A percentile compares a stretch with the other conserved stretches of the same genome.
Evolutionary conservation across 2,329 filamentous ascomycete genomes (phyloP).

Genomic region (Boeremia exigua): DNA sequence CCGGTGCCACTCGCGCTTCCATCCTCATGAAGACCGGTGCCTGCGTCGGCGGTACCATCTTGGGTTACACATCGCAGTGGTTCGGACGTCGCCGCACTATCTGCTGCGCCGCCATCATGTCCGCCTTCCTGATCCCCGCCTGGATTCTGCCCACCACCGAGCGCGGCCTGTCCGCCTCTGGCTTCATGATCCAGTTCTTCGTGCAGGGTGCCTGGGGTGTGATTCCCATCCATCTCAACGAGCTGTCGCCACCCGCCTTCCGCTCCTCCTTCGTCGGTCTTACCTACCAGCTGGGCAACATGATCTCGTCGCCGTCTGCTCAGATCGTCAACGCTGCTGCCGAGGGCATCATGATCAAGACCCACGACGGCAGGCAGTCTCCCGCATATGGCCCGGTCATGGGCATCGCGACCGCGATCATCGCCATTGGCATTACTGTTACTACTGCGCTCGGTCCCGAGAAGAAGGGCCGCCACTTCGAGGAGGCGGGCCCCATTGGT

Average conservation of each 20-base stretch:
- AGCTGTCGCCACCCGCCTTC: slow-evolving; percentile 73
- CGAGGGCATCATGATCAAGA: slow-evolving; percentile 60
- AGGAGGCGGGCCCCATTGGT: slow-evolving; percentile 62
- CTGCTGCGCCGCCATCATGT: slow-evolving; percentile 65
- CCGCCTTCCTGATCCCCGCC: slow-evolving; percentile 68
- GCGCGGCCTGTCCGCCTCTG: slow-evolving; percentile 64
- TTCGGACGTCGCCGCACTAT: slow-evolving; percentile 75
- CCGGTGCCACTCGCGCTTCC: slow-evolving; percentile 71
- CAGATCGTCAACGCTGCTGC: slow-evolving; percentile 80
- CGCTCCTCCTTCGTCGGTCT: slow-evolving; percentile 73
- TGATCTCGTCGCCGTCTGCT: slow-evolving; percentile 73
- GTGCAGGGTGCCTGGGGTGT: slow-evolving; percentile 54
- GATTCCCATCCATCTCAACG: slow-evolving; percentile 72
- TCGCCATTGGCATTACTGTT: slow-evolving; percentile 70
- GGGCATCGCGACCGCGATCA: slow-evolving; percentile 78
- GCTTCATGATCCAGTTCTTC: slow-evolving; percentile 70
- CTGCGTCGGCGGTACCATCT: slow-evolving; percentile 73
- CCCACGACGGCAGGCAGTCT: slow-evolving; percentile 61
- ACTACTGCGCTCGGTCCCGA: slow-evolving; percentile 76
- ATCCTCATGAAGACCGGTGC: slow-evolving; percentile 83
- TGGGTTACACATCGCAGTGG: slow-evolving; percentile 78
- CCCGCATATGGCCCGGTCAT: slow-evolving; percentile 77
- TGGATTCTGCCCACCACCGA: slow-evolving; percentile 72
- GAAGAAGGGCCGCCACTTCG: slow-evolving; percentile 74
- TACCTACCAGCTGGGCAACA: slow-evolving; percentile 77